phyloP scores from a whole-genome alignment of 139 green algal species.

The Coelastrella sp. region DNA sequence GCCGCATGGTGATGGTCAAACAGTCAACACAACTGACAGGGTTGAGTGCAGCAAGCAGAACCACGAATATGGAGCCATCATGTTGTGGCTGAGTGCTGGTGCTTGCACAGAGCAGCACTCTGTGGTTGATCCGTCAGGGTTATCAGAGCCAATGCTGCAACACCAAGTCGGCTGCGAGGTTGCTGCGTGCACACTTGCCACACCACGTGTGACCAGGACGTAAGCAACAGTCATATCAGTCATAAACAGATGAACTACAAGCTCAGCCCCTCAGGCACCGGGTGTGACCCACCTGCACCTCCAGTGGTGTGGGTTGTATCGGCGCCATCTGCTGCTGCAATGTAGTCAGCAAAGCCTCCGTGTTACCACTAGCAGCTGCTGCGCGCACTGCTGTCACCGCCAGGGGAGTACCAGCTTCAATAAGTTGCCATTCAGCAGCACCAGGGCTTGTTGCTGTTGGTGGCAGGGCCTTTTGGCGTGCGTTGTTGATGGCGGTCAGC shows the following conservation, averaged over 20 bases:
- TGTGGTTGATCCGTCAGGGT: no score
- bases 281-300: not conserved
- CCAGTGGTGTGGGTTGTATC: conserved; percentile 23
- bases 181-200: no score
- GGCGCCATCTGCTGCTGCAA: conserved; percentile 42
- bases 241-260: not conserved
- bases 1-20: no score
- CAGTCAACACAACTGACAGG: no score
- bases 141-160: no score
- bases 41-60: no score
- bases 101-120: no score
- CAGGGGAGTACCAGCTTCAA: conserved; percentile 14
- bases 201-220: no score
- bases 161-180: no score
- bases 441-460: not conserved
- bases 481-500: conserved; percentile 40
- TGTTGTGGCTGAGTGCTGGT: no score
- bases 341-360: conserved; percentile 13
- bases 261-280: not conserved
- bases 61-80: no score
- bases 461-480: not conserved
- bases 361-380: conserved; percentile 21
- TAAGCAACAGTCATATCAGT: no score
- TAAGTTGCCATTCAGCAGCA: conserved; percentile 24
- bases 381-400: conserved; percentile 18